Percentiles rank a stretch among this genome's conserved stretches.
Conservation (phyloP, 2,329 filamentous ascomycete genomes). For the Cryphonectria radicalis region DNA sequence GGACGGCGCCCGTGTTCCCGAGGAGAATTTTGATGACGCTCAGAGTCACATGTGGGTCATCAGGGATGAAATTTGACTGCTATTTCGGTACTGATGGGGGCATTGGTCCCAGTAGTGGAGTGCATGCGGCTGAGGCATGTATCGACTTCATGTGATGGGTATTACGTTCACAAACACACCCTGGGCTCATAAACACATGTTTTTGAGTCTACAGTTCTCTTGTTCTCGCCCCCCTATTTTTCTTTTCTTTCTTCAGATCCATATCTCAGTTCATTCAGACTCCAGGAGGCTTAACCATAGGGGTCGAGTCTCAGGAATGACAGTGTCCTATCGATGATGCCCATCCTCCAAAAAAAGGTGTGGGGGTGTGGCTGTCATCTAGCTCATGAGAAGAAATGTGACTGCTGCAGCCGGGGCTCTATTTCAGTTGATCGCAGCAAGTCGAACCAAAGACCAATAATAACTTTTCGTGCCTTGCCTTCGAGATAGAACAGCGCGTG, state of each 20-base stretch:
- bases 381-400: conserved; percentile 11
- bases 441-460: conserved; percentile 13
- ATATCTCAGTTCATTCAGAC: conserved; percentile 6
- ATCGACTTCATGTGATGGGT: neutral
- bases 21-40: conserved; percentile 9
- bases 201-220: neutral
- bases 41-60: conserved; percentile 5
- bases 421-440: conserved; percentile 11
- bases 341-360: neutral
- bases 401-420: neutral
- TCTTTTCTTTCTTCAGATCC: neutral
- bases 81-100: conserved; percentile 12
- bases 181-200: neutral
- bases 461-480: conserved; percentile 24
- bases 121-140: conserved; percentile 11
- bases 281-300: neutral
- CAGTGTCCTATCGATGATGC: conserved; percentile 5
- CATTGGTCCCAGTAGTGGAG: neutral
- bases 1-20: conserved; percentile 4
- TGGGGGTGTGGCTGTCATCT: conserved; percentile 1
- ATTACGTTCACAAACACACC: neutral
- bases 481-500: neutral
- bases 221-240: neutral
- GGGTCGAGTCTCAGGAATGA: neutral
- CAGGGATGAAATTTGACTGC: conserved; percentile 14